Conservation (phyloP, 257 asterid species). For the Ajuga chamaepitys region DNA sequence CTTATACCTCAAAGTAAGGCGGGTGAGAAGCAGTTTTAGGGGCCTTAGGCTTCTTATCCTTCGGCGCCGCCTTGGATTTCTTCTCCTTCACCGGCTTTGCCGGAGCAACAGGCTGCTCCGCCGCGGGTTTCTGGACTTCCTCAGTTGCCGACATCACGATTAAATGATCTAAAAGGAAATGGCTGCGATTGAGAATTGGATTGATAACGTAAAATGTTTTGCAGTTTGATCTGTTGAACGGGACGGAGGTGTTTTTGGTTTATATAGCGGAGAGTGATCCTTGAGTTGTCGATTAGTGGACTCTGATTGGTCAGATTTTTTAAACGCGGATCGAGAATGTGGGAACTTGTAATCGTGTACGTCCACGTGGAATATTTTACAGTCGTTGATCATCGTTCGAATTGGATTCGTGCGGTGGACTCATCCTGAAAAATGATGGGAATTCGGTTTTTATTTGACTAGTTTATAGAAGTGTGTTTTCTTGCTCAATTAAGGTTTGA, state of each 20-base stretch:
- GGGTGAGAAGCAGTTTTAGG: constrained; percentile 58
- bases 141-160: constrained; percentile 33
- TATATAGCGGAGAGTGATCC: constrained; percentile 35
- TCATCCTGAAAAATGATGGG: constrained; percentile 19
- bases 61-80: constrained; percentile 42
- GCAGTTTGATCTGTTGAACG: neutral
- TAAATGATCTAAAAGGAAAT: neutral
- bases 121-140: constrained; percentile 26
- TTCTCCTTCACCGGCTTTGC: constrained; percentile 38
- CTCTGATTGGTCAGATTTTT: constrained; percentile 31
- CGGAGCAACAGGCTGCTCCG: constrained; percentile 16
- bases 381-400: constrained; percentile 21
- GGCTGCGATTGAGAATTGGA: neutral
- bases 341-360: neutral
- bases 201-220: neutral
- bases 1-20: constrained; percentile 52
- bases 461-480: constrained; percentile 36
- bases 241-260: neutral
- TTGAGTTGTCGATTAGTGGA: neutral
- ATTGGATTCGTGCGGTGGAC: constrained; percentile 31
- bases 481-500: constrained; percentile 4
- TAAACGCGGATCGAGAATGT: constrained; percentile 19
- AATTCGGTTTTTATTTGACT: neutral
- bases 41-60: constrained; percentile 39
- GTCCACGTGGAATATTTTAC: constrained; percentile 22